Evolutionary conservation across 495 filamentous ascomycete species (phyloP), one percentile per base, ranked within the genome.

Genomic region (Daldinia bambusicola): DNA sequence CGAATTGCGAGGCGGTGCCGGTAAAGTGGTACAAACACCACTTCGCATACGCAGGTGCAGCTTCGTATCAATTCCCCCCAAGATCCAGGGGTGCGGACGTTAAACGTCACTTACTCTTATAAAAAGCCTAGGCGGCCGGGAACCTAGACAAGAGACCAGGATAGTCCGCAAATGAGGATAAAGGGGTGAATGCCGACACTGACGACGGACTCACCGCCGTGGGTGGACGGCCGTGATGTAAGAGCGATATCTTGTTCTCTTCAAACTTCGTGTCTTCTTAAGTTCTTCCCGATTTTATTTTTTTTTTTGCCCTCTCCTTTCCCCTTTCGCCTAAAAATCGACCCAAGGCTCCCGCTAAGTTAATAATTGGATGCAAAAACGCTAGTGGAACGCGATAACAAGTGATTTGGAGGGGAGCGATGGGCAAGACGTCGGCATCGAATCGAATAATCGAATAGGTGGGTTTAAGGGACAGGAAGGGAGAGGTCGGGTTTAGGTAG

Each of bases 101-200:
- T 18, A 26, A 26, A 50, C 20, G 57, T 56, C 67, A 76, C 75
- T 77, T 69, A 77, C 75, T 66, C 74, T 68, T 63, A 63, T 50
- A 61, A 66, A 66, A 16, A 72, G 73, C 73, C 75, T 72, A 76
- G 74, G 75, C 71, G 75, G 71, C 74, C 75, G 74, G 62, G 55
- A 66, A 69, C 74, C 75, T 72, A 76, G 75, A 76, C 74, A 67
- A 37, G 70, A 76, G 71, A 74, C 67, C 53, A 57, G 50, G 51
- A 58, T 64, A 53, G 57, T 66, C 63, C 57, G 34, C 57, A 66
- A 67, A 63, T 60, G 41, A 22, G 51, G 48, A 61, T 61, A 64
- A 66, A 61, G 55, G 62, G 63, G 65, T 61, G 70, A 62, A 67
- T 63, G 34, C 61, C 67, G 68, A 70, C 62, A 55, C 40, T 64